Evolutionary conservation across 192 early-diverging fungal genomes (phyloP), one percentile per base, ranked within the genome.

Genomic region (Diversispora epigaea): DNA sequence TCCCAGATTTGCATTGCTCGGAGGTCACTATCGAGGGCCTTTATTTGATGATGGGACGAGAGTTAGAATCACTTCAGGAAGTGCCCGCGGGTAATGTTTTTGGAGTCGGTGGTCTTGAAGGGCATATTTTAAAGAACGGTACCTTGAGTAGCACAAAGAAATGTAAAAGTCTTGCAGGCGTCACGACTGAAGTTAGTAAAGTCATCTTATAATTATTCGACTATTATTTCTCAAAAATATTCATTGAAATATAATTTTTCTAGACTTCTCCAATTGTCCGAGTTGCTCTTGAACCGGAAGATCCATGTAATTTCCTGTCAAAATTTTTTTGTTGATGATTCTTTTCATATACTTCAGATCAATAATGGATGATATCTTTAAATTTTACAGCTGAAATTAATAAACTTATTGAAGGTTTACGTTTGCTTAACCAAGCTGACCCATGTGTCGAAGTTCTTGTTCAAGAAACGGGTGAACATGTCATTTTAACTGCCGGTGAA

Each of bases 31-130:
- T 98, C 44, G 80, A 91, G 47, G 86, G 84, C 45, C 81, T 99
- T 52, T 99, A 95, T 64, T 84, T 99, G 86, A 88, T 98, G 80
- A 99, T 99, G 98, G 98, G 98, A 6, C 86, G 95, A 40, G 98
- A 99, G 55, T 80, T 99, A 64, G 89, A 93, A 74, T 83, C 82
- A 19, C 75, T 99, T 75, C 80, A 88, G 11, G 86, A 91, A 74
- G 98, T 97, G 0, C 90, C 93, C 0, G 98, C 98, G 11, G 98
- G 98, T 10, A 97, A 96, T 81, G 91, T 98, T 4, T 97, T 98
- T 86, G 98, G 94, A 32, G 94, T 99, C 75, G 91, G 90, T 44
- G 92, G 92, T 3, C 81, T 97, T 43, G 93, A 91, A n/a, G 91
- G 90, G 2, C 88, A 92, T 67, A 88, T 99, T n/a, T 81, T 98